A percentile compares a stretch with the other conserved stretches of the same genome.
Conservation (phyloP, 257 asterid genomes). For the Buddleja alternifolia region DNA sequence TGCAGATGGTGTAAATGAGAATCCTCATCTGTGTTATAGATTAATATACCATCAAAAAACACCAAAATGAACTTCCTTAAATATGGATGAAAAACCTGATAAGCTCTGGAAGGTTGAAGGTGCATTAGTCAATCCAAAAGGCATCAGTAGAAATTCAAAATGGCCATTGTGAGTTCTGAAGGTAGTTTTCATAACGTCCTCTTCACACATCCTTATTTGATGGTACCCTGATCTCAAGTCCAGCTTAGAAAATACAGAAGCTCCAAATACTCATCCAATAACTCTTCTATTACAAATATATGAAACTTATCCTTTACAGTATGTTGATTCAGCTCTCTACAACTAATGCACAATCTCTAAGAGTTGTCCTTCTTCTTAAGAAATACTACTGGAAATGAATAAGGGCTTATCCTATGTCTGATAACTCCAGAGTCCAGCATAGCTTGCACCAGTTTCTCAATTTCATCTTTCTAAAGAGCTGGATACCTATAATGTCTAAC, state of each 20-base stretch:
- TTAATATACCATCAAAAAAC: conserved; percentile 21
- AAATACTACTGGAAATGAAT: background rate
- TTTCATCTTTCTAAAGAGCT: conserved; percentile 14
- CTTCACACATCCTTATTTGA: no score
- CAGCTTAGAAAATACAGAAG: background rate
- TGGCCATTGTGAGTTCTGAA: conserved; percentile 20
- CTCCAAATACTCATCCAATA: conserved; percentile 20
- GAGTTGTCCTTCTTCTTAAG: background rate
- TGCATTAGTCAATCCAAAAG: conserved; percentile 29
- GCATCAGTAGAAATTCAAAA: conserved; percentile 23
- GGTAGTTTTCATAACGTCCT: background rate
- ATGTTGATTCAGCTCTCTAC: background rate
- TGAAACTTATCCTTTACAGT: conserved; percentile 11
- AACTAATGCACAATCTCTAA: no score
- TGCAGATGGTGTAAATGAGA: background rate
- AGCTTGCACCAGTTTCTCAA: background rate
- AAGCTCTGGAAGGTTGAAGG: conserved; percentile 16
- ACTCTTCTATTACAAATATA: conserved; percentile 18
- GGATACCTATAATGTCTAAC: no score
- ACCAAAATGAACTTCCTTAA: conserved; percentile 25
- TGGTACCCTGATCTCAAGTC: conserved; percentile 19
- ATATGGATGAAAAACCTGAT: background rate
- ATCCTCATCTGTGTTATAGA: conserved; percentile 15
- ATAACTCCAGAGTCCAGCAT: conserved; percentile 5
- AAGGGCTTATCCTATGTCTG: background rate